A percentile compares a stretch with the other conserved stretches of the same genome.
phyloP scores from a whole-genome alignment of 306 rosid species.

The Cicer yamashitae region DNA sequence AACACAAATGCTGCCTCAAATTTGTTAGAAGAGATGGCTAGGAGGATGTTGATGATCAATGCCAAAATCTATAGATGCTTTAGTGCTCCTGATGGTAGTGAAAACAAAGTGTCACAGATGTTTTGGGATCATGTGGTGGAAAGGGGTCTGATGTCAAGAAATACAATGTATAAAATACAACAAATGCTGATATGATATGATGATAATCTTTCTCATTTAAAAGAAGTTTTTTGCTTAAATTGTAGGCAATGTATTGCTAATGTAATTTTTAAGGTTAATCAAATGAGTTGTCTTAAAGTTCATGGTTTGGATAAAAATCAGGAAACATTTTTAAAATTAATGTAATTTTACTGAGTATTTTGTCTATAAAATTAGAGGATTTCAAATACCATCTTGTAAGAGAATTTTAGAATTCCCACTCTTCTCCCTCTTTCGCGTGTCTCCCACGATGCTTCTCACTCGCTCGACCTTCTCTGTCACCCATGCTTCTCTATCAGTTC shows the following conservation, averaged over 20 bases:
- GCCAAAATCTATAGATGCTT: slow-evolving; percentile 69
- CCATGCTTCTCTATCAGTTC: too few relatives aligned
- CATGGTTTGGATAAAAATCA: too few relatives aligned
- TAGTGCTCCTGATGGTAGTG: slow-evolving; percentile 48
- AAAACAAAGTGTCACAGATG: slow-evolving; percentile 50
- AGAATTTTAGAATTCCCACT: too few relatives aligned
- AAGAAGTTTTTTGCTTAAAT: not conserved
- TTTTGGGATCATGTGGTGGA: slow-evolving; percentile 75
- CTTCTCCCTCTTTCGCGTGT: too few relatives aligned
- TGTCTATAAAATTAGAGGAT: too few relatives aligned
- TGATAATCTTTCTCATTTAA: slow-evolving; percentile 11
- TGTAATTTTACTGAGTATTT: too few relatives aligned
- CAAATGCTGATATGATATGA: slow-evolving; percentile 47
- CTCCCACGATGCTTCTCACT: too few relatives aligned
- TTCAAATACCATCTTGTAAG: too few relatives aligned
- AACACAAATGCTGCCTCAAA: slow-evolving; percentile 53
- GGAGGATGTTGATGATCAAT: slow-evolving; percentile 71
- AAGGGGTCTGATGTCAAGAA: slow-evolving; percentile 76
- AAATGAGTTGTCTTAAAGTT: too few relatives aligned
- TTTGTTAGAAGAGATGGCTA: slow-evolving; percentile 70
- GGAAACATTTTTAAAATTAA: too few relatives aligned
- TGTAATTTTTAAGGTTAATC: too few relatives aligned
- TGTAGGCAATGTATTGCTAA: slow-evolving; percentile 23
- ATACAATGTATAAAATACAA: slow-evolving; percentile 60
- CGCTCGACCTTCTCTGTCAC: too few relatives aligned